Evolutionary conservation across 192 early-diverging fungal species (phyloP), one percentile per base, ranked within the genome.

Genomic region (Diversispora epigaea): DNA sequence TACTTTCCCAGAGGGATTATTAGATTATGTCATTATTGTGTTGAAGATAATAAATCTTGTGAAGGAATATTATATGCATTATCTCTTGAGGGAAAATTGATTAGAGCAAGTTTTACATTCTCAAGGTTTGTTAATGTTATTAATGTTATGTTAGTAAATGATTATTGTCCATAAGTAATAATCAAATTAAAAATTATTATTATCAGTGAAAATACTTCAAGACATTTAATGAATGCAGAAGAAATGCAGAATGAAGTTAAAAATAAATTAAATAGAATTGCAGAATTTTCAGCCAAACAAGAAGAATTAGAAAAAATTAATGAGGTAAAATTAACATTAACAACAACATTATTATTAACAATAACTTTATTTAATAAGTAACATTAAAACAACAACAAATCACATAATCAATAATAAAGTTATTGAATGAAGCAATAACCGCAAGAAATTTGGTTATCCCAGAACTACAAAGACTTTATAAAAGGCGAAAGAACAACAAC

Each of bases 61-160:
- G 72, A 74, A 10, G 72, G 61, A 25, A 62, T 60, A 25, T 62
- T 74, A 17, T 74, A 58, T 63, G 21, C 60, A 25, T 46, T 74
- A 49, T 32, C 60, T 58, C 15, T 46, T 10, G 60, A 50, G 47
- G 72, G 72, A 32, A n/a, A 45, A 46, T 41, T 74, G 21, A 60
- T 74, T 62, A 41, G 56, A 9, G n/a, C 40, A 4, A 40, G 32
- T 39, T 58, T 72, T 21, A 52, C 54, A 39, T 2, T 43, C 5
- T 45, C 56, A 72, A 58, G 70, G 54, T 72, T 43, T 11, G 41
- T 25, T 46, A n/a, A 14, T 17, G 43, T 57, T 17, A 58, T 5
- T 10, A 40, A 60, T 43, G 9, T 17, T 19, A n/a, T 25, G 7
- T 12, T 45, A 17, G 1, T 40, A 43, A 72, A 21, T 45, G n/a